Percentiles rank a stretch among this genome's conserved stretches.
Evolutionary conservation across 495 filamentous ascomycete species (phyloP).

Genomic region (Neurospora sublineolata): DNA sequence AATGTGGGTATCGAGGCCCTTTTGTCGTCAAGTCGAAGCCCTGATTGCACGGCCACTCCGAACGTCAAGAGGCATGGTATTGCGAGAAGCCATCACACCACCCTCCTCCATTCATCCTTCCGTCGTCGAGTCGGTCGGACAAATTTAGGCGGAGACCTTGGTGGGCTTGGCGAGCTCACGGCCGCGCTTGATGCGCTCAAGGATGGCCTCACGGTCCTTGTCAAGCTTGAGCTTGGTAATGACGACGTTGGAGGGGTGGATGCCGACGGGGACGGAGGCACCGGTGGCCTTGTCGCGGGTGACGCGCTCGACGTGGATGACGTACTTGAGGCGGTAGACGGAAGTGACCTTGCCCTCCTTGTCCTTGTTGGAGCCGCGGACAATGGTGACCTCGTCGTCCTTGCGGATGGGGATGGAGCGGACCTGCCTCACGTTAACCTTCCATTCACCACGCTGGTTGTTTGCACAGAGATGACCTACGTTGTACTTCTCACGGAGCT

Average conservation of each 20-base stretch:
- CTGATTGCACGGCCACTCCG: not conserved
- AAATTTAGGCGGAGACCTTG: constrained; percentile 19
- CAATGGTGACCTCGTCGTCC: constrained; percentile 87
- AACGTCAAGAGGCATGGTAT: not conserved
- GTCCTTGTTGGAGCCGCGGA: constrained; percentile 84
- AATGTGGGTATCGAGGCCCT: not conserved
- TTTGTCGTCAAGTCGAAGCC: not conserved
- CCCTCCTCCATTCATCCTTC: not conserved
- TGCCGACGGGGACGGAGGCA: constrained; percentile 76
- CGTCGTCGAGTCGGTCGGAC: not conserved
- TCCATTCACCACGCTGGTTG: not conserved
- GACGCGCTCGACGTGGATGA: constrained; percentile 86
- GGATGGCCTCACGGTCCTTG: constrained; percentile 92
- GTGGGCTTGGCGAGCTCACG: constrained; percentile 53
- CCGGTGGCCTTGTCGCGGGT: constrained; percentile 89
- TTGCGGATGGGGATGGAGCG: constrained; percentile 95
- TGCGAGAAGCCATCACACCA: not conserved
- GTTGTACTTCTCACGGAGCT: constrained; percentile 91
- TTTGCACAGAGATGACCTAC: constrained; percentile 38
- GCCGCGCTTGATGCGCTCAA: constrained; percentile 71
- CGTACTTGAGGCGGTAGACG: constrained; percentile 97
- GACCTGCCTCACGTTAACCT: constrained; percentile 43
- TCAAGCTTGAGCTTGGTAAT: constrained; percentile 97
- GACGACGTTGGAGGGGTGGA: constrained; percentile 85
- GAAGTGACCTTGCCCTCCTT: constrained; percentile 89